Conservation (phyloP, 148 eudicot genomes). For the Beta vulgaris region DNA sequence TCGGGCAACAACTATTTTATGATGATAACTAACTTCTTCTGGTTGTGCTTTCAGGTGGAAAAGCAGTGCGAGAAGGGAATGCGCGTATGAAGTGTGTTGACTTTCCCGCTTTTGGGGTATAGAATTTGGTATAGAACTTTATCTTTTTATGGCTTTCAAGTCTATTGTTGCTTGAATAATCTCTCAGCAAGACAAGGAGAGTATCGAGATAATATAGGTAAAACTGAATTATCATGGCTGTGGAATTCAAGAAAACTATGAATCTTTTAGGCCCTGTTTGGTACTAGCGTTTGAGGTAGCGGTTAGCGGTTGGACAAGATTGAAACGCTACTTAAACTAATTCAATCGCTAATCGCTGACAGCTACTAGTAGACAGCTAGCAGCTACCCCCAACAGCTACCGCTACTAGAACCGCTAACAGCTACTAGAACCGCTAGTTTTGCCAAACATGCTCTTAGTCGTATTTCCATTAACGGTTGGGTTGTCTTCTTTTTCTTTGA, state of each 20-base stretch:
- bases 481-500: no score
- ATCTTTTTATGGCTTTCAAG: background rate
- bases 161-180: background rate
- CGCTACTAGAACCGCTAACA: no score
- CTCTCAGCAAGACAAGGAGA: slow-evolving; percentile 61
- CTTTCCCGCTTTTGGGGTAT: slow-evolving; percentile 60
- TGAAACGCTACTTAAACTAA: no score
- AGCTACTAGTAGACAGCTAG: no score
- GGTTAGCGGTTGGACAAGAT: no score
- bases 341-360: no score
- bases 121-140: background rate
- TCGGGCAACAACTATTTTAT: no score
- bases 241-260: slow-evolving; percentile 47
- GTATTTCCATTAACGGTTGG: slow-evolving; percentile 54
- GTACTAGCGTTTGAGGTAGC: no score
- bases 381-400: no score
- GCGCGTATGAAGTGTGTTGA: slow-evolving; percentile 64
- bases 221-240: slow-evolving; percentile 40
- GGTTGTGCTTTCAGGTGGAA: slow-evolving; percentile 34
- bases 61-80: slow-evolving; percentile 45
- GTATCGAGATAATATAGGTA: slow-evolving; percentile 51
- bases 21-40: background rate
- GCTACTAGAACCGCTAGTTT: no score
- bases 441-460: no score
- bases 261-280: no score